phyloP scores from a whole-genome alignment of 805 yeast species.

The Peterozyma xylosa region DNA sequence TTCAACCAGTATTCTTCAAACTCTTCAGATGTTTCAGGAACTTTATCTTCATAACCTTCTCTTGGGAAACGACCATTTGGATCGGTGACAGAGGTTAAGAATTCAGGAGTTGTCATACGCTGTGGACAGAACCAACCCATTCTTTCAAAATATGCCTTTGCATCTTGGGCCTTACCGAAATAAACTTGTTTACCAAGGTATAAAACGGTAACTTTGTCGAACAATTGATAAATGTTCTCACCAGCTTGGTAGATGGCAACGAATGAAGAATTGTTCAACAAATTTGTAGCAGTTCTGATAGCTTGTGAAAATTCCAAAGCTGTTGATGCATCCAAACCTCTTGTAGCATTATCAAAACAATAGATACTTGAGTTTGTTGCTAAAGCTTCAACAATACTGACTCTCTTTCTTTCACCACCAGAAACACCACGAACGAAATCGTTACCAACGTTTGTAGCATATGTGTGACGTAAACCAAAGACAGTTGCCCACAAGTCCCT shows the following conservation, averaged over 20 bases:
- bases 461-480: conserved; percentile 51
- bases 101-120: conserved; percentile 64
- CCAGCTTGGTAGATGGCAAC: conserved; percentile 64
- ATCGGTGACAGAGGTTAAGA: conserved; percentile 59
- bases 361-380: conserved; percentile 51
- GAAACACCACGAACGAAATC: conserved; percentile 64
- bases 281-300: conserved; percentile 46
- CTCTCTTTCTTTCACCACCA: conserved; percentile 76
- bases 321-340: conserved; percentile 73
- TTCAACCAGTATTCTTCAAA: conserved; percentile 48
- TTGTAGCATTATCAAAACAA: conserved; percentile 73
- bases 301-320: conserved; percentile 66
- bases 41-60: conserved; percentile 38
- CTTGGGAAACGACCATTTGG: conserved; percentile 47
- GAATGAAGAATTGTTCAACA: conserved; percentile 44
- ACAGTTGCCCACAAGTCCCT: conserved; percentile 33
- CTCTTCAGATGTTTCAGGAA: conserved; percentile 53
- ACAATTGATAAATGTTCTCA: conserved; percentile 51
- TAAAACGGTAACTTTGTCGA: conserved; percentile 52
- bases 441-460: conserved; percentile 11
- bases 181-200: conserved; percentile 52
- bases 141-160: conserved; percentile 45
- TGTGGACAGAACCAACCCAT: conserved; percentile 60
- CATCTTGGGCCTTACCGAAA: conserved; percentile 46
- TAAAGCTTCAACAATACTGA: conserved; percentile 69